phyloP scores from a whole-genome alignment of 2,329 filamentous ascomycete species.

The Fusarium albidum region DNA sequence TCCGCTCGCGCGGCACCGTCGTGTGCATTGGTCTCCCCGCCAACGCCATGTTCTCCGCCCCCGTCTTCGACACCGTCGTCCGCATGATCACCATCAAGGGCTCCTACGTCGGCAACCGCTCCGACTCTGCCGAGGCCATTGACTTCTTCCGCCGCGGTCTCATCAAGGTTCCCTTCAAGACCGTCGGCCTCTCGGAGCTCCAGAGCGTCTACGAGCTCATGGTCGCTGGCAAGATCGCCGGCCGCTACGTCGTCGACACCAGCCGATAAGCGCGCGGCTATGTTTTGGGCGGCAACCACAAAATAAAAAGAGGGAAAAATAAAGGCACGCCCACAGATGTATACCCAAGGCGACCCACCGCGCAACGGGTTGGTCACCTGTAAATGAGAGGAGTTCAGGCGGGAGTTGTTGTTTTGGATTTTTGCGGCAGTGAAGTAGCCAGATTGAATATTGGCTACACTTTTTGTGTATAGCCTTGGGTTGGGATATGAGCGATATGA shows the following conservation, averaged over 20 bases:
- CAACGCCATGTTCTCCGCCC: constrained; percentile 79
- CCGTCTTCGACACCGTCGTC: constrained; percentile 89
- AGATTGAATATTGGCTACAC: constrained; percentile 33
- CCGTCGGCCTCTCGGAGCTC: constrained; percentile 80
- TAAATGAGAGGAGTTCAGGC: constrained; percentile 39
- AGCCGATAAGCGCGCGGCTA: constrained; percentile 58
- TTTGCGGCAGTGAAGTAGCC: constrained; percentile 36
- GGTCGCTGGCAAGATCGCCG: constrained; percentile 75
- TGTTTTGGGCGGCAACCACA: constrained; percentile 24
- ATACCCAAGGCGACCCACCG: constrained; percentile 27
- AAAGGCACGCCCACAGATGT: constrained; percentile 8
- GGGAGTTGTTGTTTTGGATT: constrained; percentile 39
- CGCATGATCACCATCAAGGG: constrained; percentile 93
- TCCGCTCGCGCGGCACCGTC: constrained; percentile 82
- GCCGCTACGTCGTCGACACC: constrained; percentile 81
- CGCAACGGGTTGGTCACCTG: constrained; percentile 33
- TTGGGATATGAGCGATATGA: constrained; percentile 38
- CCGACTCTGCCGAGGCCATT: constrained; percentile 86
- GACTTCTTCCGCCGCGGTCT: constrained; percentile 87
- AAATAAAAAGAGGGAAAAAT: background rate
- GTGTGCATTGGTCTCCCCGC: constrained; percentile 91
- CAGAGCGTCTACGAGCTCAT: constrained; percentile 82
- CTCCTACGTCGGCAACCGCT: constrained; percentile 91
- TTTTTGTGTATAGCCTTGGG: constrained; percentile 34
- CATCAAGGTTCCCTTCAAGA: constrained; percentile 89